A percentile compares a stretch with the other conserved stretches of the same genome.
Evolutionary conservation across 495 filamentous ascomycete genomes (phyloP).

Genomic region (Trichoderma orchidacearum): DNA sequence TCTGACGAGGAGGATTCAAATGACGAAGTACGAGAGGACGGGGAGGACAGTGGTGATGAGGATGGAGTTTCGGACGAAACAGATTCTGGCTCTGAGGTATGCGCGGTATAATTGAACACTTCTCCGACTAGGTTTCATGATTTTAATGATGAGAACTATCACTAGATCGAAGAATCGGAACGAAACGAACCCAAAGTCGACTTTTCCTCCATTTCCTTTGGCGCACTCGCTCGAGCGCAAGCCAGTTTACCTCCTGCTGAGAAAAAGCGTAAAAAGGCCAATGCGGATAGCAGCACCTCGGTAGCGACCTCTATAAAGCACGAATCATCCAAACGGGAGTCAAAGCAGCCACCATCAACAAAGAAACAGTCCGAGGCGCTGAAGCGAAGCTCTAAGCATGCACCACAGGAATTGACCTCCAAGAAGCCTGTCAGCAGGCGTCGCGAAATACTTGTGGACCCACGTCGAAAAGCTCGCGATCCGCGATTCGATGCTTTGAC

Average conservation of each 20-base stretch:
- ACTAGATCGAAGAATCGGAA: constrained; percentile 3
- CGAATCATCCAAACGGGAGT: neutral
- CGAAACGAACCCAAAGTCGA: constrained; percentile 13
- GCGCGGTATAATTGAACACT: neutral
- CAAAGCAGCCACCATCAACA: neutral
- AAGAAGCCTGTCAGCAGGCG: constrained; percentile 70
- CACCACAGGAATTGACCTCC: constrained; percentile 65
- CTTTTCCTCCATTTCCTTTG: constrained; percentile 59
- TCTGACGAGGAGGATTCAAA: constrained; percentile 13
- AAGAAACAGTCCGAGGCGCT: neutral
- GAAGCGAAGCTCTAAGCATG: constrained; percentile 49
- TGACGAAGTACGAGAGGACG: constrained; percentile 12
- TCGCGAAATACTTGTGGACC: constrained; percentile 49
- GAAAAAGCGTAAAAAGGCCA: constrained; percentile 15
- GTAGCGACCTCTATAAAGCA: neutral
- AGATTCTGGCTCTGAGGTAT: constrained; percentile 5
- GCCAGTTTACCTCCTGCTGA: constrained; percentile 33
- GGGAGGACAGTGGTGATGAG: constrained; percentile 14
- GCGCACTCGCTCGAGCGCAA: constrained; percentile 75
- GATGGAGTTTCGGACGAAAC: constrained; percentile 9
- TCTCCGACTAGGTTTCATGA: neutral
- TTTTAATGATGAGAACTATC: neutral
- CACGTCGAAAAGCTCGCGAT: constrained; percentile 47
- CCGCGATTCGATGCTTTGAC: constrained; percentile 56
- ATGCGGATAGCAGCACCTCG: constrained; percentile 6